Evolutionary conservation across 1,284 basidiomycete genomes (phyloP).

Genomic region (Phaffia rhodozyma): DNA sequence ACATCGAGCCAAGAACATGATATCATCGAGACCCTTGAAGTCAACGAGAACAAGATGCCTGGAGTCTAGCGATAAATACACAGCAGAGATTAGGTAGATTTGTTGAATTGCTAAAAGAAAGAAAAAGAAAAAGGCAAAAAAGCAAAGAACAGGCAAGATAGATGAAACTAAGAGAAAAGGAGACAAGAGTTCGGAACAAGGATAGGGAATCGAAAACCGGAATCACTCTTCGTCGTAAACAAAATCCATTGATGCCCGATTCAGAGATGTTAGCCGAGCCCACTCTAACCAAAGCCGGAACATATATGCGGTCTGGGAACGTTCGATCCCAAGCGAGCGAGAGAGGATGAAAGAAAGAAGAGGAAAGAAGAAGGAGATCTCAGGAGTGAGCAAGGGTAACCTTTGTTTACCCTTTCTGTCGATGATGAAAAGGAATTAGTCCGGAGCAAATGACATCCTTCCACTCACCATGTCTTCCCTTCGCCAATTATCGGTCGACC

Average conservation of each 20-base stretch:
- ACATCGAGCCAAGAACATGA: too few species aligned
- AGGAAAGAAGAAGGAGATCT: neutral
- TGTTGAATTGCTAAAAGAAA: too few species aligned
- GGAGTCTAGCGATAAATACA: too few species aligned
- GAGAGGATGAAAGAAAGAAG: neutral
- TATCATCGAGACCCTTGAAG: too few species aligned
- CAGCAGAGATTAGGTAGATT: too few species aligned
- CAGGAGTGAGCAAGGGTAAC: neutral
- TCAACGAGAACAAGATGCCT: too few species aligned
- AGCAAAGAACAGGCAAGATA: neutral
- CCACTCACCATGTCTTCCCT: slow-evolving; percentile 15
- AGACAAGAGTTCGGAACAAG: neutral
- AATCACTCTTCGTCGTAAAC: neutral
- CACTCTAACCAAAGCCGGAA: slow-evolving; percentile 17
- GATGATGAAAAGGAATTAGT: neutral
- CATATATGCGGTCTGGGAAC: slow-evolving; percentile 15
- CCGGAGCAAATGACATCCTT: neutral
- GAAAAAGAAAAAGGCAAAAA: too few species aligned
- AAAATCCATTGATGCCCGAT: slow-evolving; percentile 3
- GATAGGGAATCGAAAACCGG: too few species aligned
- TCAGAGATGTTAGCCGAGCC: slow-evolving; percentile 4
- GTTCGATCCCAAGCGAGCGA: neutral
- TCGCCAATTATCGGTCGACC: slow-evolving; percentile 10
- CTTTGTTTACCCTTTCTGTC: too few species aligned
- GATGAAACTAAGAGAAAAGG: neutral